phyloP scores from a whole-genome alignment of 1,284 basidiomycete species.

The Naganishia sp. region DNA sequence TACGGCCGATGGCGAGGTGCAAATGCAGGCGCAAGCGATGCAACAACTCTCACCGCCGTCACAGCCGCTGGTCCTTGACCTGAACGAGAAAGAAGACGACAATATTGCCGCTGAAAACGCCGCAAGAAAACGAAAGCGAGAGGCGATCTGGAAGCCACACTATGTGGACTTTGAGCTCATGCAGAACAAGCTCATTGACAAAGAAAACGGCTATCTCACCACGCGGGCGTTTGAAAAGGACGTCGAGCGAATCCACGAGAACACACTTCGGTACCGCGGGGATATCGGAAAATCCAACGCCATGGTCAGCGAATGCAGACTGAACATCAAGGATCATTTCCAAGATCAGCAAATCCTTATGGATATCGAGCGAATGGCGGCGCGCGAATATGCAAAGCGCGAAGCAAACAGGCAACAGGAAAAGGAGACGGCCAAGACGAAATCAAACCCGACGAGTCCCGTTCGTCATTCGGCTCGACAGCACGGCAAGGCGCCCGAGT shows the following conservation, averaged over 20 bases:
- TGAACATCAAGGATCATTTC: constrained; percentile 81
- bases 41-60: neutral
- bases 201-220: constrained; percentile 79
- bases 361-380: constrained; percentile 88
- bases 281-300: constrained; percentile 83
- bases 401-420: constrained; percentile 35
- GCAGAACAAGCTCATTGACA: constrained; percentile 73
- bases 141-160: constrained; percentile 49
- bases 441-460: constrained; percentile 41
- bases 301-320: constrained; percentile 82
- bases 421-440: constrained; percentile 58
- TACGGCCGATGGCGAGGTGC: constrained; percentile 15
- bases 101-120: constrained; percentile 10
- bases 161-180: constrained; percentile 90
- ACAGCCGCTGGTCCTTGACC: neutral
- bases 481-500: constrained; percentile 69
- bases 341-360: constrained; percentile 71
- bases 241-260: constrained; percentile 83
- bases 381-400: constrained; percentile 69
- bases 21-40: constrained; percentile 20
- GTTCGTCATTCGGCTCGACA: constrained; percentile 62
- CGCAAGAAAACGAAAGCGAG: constrained; percentile 18
- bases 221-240: constrained; percentile 86
- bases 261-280: constrained; percentile 65
- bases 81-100: neutral